phyloP scores from a whole-genome alignment of 1,284 basidiomycete genomes.

The Fomitopsis betulina region DNA sequence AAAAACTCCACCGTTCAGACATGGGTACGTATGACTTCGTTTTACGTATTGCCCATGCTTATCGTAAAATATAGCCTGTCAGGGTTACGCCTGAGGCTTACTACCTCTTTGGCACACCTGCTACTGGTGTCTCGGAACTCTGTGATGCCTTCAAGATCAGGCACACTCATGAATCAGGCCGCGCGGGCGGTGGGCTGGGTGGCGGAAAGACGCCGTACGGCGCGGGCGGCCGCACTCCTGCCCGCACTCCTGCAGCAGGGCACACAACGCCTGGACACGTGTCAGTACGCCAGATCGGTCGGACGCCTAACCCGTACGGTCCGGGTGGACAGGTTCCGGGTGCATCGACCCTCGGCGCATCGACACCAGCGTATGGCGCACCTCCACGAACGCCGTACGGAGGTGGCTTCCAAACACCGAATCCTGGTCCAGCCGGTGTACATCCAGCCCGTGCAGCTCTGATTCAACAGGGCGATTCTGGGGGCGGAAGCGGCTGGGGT shows the following conservation, averaged over 20 bases:
- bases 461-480: slow-evolving; percentile 35
- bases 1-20: slow-evolving; percentile 88
- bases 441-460: slow-evolving; percentile 61
- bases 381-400: slow-evolving; percentile 35
- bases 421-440: slow-evolving; percentile 37
- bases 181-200: slow-evolving; percentile 52
- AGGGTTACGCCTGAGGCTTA: slow-evolving; percentile 89
- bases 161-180: slow-evolving; percentile 79
- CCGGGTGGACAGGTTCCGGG: slow-evolving; percentile 21
- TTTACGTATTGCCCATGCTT: slow-evolving; percentile 1
- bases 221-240: slow-evolving; percentile 65
- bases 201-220: slow-evolving; percentile 73
- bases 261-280: slow-evolving; percentile 71
- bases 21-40: slow-evolving; percentile 69
- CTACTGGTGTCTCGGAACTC: slow-evolving; percentile 85
- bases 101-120: slow-evolving; percentile 83
- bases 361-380: slow-evolving; percentile 14
- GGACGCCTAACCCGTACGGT: slow-evolving; percentile 72
- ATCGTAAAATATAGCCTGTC: slow-evolving; percentile 60
- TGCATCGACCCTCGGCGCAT: slow-evolving; percentile 15
- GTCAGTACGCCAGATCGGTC: slow-evolving; percentile 65
- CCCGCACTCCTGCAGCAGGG: slow-evolving; percentile 54
- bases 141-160: slow-evolving; percentile 96
- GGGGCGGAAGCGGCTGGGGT: slow-evolving; percentile 8
- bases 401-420: slow-evolving; percentile 58